Evolutionary conservation across 805 yeast genomes (phyloP).

Genomic region (Ogataea glucozyma): DNA sequence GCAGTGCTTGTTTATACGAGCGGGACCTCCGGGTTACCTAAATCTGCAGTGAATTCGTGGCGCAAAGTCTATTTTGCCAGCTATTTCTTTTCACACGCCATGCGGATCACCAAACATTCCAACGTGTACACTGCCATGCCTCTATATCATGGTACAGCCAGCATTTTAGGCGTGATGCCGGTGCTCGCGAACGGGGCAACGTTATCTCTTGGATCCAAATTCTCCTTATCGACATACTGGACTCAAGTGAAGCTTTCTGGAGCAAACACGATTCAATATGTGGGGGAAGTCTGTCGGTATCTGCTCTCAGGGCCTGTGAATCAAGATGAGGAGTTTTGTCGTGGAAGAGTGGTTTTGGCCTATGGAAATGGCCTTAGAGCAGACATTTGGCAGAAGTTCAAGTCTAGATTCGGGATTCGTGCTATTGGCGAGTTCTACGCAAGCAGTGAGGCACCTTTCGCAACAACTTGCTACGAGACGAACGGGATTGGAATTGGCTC

Average conservation of each 20-base stretch:
- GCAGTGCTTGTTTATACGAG: slow-evolving; percentile 83
- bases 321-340: slow-evolving; percentile 26
- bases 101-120: slow-evolving; percentile 55
- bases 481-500: slow-evolving; percentile 74
- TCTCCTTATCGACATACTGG: slow-evolving; percentile 86
- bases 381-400: slow-evolving; percentile 85
- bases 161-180: slow-evolving; percentile 80
- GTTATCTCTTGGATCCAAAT: slow-evolving; percentile 75
- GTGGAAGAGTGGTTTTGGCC: slow-evolving; percentile 57
- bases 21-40: slow-evolving; percentile 94
- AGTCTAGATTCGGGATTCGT: slow-evolving; percentile 69
- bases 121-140: slow-evolving; percentile 92
- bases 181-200: slow-evolving; percentile 61
- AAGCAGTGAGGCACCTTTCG: slow-evolving; percentile 90
- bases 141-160: slow-evolving; percentile 90
- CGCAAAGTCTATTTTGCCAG: slow-evolving; percentile 76
- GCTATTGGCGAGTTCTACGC: slow-evolving; percentile 91
- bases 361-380: slow-evolving; percentile 89
- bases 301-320: slow-evolving; percentile 55
- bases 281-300: slow-evolving; percentile 93
- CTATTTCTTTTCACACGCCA: slow-evolving; percentile 64
- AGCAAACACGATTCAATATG: slow-evolving; percentile 87
- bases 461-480: slow-evolving; percentile 74
- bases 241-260: slow-evolving; percentile 70
- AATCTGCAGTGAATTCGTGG: slow-evolving; percentile 93